These are phyloP conservation scores for Ustilago tritici DNA, from an alignment of 1,284 basidiomycete species.

Conservation along the genomic window DNA sequence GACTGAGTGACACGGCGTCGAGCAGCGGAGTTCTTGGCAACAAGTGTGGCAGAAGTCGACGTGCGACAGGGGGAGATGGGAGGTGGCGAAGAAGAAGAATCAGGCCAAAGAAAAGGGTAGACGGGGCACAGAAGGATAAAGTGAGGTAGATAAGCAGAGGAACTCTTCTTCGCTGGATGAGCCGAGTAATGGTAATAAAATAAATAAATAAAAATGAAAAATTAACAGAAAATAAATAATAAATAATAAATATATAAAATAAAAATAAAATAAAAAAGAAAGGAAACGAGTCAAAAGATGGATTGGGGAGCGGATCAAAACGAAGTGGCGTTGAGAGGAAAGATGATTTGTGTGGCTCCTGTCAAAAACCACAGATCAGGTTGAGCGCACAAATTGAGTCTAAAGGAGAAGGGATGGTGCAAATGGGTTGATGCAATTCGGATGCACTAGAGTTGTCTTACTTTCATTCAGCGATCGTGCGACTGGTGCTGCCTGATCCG, in stretches of 20 bases:
- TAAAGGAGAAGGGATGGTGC: not conserved
- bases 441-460: not conserved
- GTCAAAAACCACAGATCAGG: conserved; percentile 24
- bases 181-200: not conserved
- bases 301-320: conserved; percentile 4
- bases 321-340: conserved; percentile 15
- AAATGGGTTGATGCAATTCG: not conserved
- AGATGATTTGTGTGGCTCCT: conserved; percentile 17
- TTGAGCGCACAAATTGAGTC: not conserved
- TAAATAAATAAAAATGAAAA: not conserved
- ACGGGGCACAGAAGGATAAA: not conserved
- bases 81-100: conserved; percentile 9
- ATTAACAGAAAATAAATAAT: not conserved
- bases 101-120: not conserved
- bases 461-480: not conserved
- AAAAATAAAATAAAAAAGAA: not conserved
- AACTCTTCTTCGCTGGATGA: too few species aligned
- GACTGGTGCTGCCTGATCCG: conserved; percentile 1
- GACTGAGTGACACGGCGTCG: conserved; percentile 1
- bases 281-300: not conserved
- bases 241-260: not conserved
- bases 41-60: not conserved
- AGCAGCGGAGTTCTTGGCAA: conserved; percentile 1
- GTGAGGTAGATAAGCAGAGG: not conserved
- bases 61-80: conserved; percentile 13